phyloP scores from a whole-genome alignment of 139 green algal genomes.

The Chlorella sp. region DNA sequence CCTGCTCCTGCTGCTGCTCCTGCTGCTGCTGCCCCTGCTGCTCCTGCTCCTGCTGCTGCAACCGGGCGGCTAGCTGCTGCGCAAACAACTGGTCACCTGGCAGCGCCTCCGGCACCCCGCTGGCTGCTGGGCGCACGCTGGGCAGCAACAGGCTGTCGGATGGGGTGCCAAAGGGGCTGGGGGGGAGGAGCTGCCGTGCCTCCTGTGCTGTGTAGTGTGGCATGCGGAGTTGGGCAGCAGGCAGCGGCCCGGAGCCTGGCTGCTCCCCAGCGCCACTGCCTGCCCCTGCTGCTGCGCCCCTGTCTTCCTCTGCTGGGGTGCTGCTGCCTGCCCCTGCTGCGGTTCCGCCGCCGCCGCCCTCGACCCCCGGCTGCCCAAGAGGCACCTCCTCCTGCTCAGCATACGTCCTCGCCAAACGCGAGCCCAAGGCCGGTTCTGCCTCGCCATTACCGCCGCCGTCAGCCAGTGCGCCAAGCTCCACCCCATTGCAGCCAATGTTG shows the following conservation, averaged over 20 bases:
- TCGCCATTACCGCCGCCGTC: too few relatives aligned
- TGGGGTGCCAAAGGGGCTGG: constrained; percentile 1
- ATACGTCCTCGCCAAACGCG: too few relatives aligned
- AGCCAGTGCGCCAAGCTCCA: too few relatives aligned
- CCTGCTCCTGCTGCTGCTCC: background rate
- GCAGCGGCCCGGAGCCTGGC: too few relatives aligned
- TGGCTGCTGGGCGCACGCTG: background rate
- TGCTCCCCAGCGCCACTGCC: background rate
- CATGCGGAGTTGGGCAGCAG: too few relatives aligned
- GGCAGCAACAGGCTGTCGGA: background rate
- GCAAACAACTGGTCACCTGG: background rate
- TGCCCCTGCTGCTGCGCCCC: background rate
- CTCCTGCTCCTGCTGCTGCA: background rate
- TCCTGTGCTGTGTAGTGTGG: background rate
- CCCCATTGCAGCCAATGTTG: background rate
- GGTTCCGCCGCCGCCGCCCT: background rate
- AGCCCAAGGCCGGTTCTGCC: too few relatives aligned
- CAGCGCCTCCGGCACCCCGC: background rate
- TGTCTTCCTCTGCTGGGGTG: background rate
- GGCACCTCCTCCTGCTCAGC: too few relatives aligned
- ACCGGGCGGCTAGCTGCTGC: background rate
- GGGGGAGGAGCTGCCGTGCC: background rate
- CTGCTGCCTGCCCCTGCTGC: too few relatives aligned
- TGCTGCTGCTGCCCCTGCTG: background rate
- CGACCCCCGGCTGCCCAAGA: background rate